Base-by-base conservation (phyloP, 352 stramenopile genomes). In the Pythium plurisporium region DNA sequence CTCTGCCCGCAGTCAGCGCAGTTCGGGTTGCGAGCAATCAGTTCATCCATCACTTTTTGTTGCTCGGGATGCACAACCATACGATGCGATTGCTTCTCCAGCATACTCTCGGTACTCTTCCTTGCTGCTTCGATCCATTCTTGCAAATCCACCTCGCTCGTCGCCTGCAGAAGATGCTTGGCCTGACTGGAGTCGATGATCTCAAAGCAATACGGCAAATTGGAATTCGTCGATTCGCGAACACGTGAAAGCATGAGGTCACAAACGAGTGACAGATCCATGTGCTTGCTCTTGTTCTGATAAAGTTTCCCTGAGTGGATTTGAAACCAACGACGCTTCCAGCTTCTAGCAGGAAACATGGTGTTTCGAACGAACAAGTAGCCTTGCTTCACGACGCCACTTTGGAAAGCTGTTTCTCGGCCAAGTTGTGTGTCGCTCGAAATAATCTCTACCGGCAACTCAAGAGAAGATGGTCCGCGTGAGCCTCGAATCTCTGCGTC, bases 311-410 rank as follows among this genome's bases (percentile, higher is more conserved):
- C 82, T 9, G 69, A 76, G 70, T 93, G 81, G 56, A 95, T 95
- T 51, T 95, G 79, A 63, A 91, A 95, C 85, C 85, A 95, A 4
- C 80, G 73, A 12, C 85, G 76, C 59, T 95, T 95, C 82, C 82
- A 95, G 49, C 78, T 93, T 22, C 84, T 72, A 6, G 82, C 71
- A 30, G 85, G 82, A 62, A 95, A 95, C 55, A 92, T 73, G 4
- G 81, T 73, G 56, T 87, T 92, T 38, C 85, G 85, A n/a, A 93
- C 73, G 29, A 95, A 91, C 15, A 95, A 56, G 64, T 91, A 95
- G 3, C 85, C 85, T 56, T 95, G 85, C 53, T 93, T 93, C 15
- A 81, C 67, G 26, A 84, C 64, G 7, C 64, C 70, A 25, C 62
- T 69, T 17, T 60, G 54, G 20, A 66, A 66, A 9, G 47, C 47